Evolutionary conservation across 495 filamentous ascomycete species (phyloP).

Genomic region (Hyaloscypha hepaticicola): DNA sequence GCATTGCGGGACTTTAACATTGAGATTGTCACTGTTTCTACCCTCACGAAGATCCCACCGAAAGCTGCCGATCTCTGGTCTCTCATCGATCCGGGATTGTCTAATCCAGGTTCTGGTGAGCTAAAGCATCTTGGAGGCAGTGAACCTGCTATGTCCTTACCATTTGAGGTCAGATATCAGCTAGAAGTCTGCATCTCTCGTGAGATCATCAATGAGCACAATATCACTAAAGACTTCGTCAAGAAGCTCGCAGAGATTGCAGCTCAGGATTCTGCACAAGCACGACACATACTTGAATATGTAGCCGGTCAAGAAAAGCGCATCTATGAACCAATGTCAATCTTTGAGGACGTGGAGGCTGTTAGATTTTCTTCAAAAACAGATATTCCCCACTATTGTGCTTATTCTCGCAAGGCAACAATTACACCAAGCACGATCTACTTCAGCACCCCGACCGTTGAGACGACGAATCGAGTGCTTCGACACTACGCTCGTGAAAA

Average conservation of each 20-base stretch:
- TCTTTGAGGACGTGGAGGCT: conserved; percentile 58
- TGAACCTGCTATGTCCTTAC: conserved; percentile 40
- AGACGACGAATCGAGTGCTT: conserved; percentile 86
- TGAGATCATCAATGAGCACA: conserved; percentile 75
- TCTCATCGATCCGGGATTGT: conserved; percentile 21
- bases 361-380: conserved; percentile 45
- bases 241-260: conserved; percentile 52
- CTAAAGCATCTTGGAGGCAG: conserved; percentile 46
- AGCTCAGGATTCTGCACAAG: conserved; percentile 36
- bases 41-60: neutral
- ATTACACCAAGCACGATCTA: conserved; percentile 83
- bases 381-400: conserved; percentile 68
- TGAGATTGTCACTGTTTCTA: conserved; percentile 31
- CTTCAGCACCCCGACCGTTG: conserved; percentile 72
- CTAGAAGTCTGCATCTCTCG: conserved; percentile 89
- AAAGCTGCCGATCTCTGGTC: conserved; percentile 22
- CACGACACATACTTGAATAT: conserved; percentile 60
- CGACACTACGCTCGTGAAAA: conserved; percentile 62
- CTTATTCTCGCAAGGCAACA: conserved; percentile 68
- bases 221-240: conserved; percentile 65
- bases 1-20: conserved; percentile 78
- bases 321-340: conserved; percentile 68
- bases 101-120: conserved; percentile 13
- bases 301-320: conserved; percentile 57
- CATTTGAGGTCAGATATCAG: conserved; percentile 81